Evolutionary conservation across 1,284 basidiomycete species (phyloP), one percentile per base, ranked within the genome.

Genomic region (Sporisorium iseilematis-ciliati): DNA sequence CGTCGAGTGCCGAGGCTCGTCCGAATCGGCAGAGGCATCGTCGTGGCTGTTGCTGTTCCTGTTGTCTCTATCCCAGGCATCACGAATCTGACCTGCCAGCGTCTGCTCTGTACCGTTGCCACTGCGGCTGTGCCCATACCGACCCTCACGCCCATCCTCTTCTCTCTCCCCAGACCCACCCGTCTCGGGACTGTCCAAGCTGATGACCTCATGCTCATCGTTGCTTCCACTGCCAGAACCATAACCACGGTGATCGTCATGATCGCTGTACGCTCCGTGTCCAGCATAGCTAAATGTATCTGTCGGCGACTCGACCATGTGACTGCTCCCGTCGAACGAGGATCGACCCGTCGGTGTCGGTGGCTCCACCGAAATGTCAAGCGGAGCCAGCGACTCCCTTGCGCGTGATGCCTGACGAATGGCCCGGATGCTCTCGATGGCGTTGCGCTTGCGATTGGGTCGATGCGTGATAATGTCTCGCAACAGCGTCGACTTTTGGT

Each of bases 401-500:
- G 45, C 58, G 16, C 51, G 51, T n/a, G 61, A 54, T 12, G 59
- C 67, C 41, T 77, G 75, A 4, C 70, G 51, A 40, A 73, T 73
- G 1, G 70, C 61, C 7, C 60, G 40, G 43, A 73, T 70, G 35
- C 66, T 69, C 55, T 68, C 70, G 40, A 75, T 75, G n/a, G 76
- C 71, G 31, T 58, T 65, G 26, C 65, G 46, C 65, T 72, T 72
- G 16, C 69, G 45, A 42, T 65, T 72, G 5, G 74, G 74, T 52
- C 68, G 53, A 43, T 76, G 74, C 38, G 77, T 66, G 29, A 85
- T 68, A n/a, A 84, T 66, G 42, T 78, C 80, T 48, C 76, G 77
- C 52, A 85, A 53, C 54, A 85, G 48, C 21, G 78, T 78, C 43
- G 74, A 74, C 56, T 77, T 82, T 51, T 85, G 81, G 26, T 75